Evolutionary conservation across 768 basidiomycete species (phyloP), one percentile per base, ranked within the genome.

Genomic region (Termitomyces sp.): DNA sequence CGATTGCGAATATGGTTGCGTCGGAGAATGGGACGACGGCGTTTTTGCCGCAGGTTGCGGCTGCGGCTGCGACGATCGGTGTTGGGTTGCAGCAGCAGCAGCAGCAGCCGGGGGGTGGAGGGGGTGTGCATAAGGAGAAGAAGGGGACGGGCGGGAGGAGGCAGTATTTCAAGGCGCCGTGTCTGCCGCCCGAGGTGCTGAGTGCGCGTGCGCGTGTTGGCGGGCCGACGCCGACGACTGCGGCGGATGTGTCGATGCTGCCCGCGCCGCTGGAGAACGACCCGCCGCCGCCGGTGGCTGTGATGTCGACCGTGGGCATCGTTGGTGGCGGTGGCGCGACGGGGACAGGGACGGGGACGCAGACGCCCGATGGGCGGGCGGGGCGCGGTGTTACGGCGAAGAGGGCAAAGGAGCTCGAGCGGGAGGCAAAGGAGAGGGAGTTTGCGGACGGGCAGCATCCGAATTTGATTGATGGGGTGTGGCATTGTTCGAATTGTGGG

Each of bases 401-500:
- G 71, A 75, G 83, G 40, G 78, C 77, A 23, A 88, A 86, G 71
- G 91, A 91, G 68, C 75, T 83, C 14, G 90, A 91, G 71, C 73
- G 87, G 35, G 89, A 91, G 65, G 89, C 91, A 21, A 92, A 91
- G 69, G 88, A 90, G 68, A 86, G 78, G 66, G 90, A 90, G 69
- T 90, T 85, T 66, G 85, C 85, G 41, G 87, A 92, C 63, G 87
- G 89, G 8, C 89, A 91, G 66, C 90, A 90, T 64, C 78, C 86
- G 40, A 90, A 92, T 67, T 77, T 82, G 63, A 87, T 94, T 66
- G 76, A 94, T 62, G 92, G 91, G 1, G 78, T 90, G 4, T 97
- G 94, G 94, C 91, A 94, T 72, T 98, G 94, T 67, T 93, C 91
- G 19, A 96, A 94, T 66, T 97, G 92, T 64, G 94, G 94, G 5